Base-by-base conservation (phyloP, 176 grass and related monocot genomes). In the Aechmea fasciata region DNA sequence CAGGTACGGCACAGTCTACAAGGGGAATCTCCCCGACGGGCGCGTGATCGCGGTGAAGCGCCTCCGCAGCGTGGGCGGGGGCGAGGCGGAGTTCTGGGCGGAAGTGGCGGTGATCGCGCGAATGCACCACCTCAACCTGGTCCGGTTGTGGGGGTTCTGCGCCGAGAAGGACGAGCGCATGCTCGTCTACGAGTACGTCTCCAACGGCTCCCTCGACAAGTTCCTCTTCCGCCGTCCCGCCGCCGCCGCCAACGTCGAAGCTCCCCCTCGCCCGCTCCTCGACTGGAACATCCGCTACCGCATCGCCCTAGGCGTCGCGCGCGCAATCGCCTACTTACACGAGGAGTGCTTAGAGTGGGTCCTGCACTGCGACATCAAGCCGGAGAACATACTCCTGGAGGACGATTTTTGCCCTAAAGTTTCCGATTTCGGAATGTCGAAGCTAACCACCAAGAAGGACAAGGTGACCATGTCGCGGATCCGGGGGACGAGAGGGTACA, bases 281-380 rank as follows among this genome's bases (percentile, higher is more conserved):
- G 92, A 96, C 23, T 85, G 90, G 47, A 85, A 89, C 78, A 96
- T 87, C 5, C 81, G 92, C 0, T 96, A 96, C 75, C 78, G 88
- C 9, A 96, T 96, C 63, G 88, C 85, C 0, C 75, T 96, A n/a
- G 92, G 92, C 1, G 92, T 96, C 0, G 92, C 92, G 0, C 77
- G 92, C 10, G 92, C 92, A 10, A 87, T 96, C 54, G 92, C 88
- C 6, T 96, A 96, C 83, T 79, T 96, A 13, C 92, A 96, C 47
- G 92, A 96, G 69, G 92, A 96, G 59, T 91, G 92, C 88, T 85
- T 96, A 9, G 92, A 96, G 70, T 96, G 92, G 92, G 92, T 96
- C 14, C 85, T 96, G 22, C 81, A 83, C 66, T 83, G 81, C 11
- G 81, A 83, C 69, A 83, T 83, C 63, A 83, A 83, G 22, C 81